Evolutionary conservation across 345 rosid genomes (phyloP).

Genomic region (Hypericum androsaemum): DNA sequence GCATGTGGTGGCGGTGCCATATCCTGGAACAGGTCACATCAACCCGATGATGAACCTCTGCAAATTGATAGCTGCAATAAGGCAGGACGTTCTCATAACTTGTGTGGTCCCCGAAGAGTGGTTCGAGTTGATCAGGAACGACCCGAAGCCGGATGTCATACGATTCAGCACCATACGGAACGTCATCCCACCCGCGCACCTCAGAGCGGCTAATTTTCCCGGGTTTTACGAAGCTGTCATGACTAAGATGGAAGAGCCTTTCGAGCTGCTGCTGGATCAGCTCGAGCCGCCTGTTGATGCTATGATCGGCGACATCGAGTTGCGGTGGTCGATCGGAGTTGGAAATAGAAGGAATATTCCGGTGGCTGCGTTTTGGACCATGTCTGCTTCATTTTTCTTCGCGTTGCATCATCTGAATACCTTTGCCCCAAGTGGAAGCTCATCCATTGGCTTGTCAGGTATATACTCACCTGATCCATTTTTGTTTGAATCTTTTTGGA

Average conservation of each 20-base stretch:
- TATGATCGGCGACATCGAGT: constrained; percentile 4
- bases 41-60: constrained; percentile 18
- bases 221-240: constrained; percentile 16
- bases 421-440: background rate
- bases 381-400: constrained; percentile 6
- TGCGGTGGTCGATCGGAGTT: constrained; percentile 1
- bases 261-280: constrained; percentile 10
- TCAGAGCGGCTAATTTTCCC: constrained; percentile 9
- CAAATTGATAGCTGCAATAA: constrained; percentile 8
- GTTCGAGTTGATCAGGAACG: constrained; percentile 9
- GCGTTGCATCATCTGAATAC: constrained; percentile 4
- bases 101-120: constrained; percentile 16
- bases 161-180: constrained; percentile 11
- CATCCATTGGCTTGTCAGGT: background rate
- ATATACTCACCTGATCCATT: no score
- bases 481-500: no score
- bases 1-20: constrained; percentile 15
- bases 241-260: constrained; percentile 16
- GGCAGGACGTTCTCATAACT: constrained; percentile 8
- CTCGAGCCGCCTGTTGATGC: constrained; percentile 6
- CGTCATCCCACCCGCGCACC: constrained; percentile 7
- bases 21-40: constrained; percentile 16
- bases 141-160: constrained; percentile 6
- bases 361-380: constrained; percentile 9
- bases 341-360: constrained; percentile 12